A percentile compares a stretch with the other conserved stretches of the same genome.
Conservation (phyloP, 768 basidiomycete genomes). For the Agaricus blazei region DNA sequence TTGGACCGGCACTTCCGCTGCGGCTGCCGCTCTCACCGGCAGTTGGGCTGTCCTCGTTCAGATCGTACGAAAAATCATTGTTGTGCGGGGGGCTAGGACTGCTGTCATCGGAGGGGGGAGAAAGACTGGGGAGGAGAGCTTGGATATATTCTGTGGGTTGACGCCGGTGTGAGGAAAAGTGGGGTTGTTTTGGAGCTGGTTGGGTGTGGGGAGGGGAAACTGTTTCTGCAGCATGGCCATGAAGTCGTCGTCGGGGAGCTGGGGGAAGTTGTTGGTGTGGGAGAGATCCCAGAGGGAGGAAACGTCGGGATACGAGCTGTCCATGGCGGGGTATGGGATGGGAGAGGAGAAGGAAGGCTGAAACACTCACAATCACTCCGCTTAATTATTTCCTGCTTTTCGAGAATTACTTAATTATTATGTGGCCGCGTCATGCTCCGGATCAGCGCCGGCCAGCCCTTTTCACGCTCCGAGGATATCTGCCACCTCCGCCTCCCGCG, state of each 20-base stretch:
- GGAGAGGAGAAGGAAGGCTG: conserved; percentile 3
- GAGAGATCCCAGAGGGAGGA: conserved; percentile 66
- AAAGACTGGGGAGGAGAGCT: conserved; percentile 46
- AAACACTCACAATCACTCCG: conserved; percentile 7
- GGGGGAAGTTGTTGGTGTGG: conserved; percentile 52
- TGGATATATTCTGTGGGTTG: conserved; percentile 55
- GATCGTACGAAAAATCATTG: conserved; percentile 25
- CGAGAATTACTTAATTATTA: conserved; percentile 7
- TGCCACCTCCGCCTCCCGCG: too few species aligned
- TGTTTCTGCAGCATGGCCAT: conserved; percentile 75
- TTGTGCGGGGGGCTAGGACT: conserved; percentile 68
- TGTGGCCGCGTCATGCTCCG: conserved; percentile 9
- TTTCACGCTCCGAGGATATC: too few species aligned
- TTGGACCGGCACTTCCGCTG: not conserved
- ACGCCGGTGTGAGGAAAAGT: conserved; percentile 28
- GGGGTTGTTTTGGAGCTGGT: conserved; percentile 6
- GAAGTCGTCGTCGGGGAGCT: conserved; percentile 71
- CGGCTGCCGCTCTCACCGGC: not conserved
- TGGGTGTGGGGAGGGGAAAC: conserved; percentile 36
- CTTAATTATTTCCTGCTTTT: too few species aligned
- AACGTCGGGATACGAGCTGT: conserved; percentile 35
- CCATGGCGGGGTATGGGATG: conserved; percentile 32
- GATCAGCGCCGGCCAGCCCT: not conserved
- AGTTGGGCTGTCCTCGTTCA: conserved; percentile 34
- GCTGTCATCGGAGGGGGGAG: conserved; percentile 70